Conservation (phyloP, 768 basidiomycete species). For the Sarcodon sp. region DNA sequence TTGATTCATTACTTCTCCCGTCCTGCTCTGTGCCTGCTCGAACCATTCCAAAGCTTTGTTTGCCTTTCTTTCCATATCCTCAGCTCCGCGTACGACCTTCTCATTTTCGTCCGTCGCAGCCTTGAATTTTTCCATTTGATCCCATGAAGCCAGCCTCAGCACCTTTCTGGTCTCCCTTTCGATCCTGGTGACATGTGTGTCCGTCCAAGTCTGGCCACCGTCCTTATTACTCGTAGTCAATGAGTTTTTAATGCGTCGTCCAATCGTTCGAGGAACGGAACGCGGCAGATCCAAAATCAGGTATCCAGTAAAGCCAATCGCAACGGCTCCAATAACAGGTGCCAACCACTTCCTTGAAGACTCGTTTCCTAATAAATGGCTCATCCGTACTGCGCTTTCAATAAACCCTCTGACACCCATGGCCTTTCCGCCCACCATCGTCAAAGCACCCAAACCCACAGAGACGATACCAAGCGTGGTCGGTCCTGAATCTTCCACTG, state of each 20-base stretch:
- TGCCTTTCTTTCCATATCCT: constrained; percentile 64
- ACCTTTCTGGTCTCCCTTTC: constrained; percentile 88
- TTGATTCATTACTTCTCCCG: constrained; percentile 22
- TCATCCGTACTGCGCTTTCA: constrained; percentile 63
- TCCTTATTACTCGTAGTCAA: constrained; percentile 38
- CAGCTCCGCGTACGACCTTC: constrained; percentile 64
- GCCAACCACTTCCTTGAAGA: constrained; percentile 76
- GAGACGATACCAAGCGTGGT: constrained; percentile 64
- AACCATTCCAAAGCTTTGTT: constrained; percentile 65
- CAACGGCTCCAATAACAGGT: constrained; percentile 68
- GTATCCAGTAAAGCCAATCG: constrained; percentile 66
- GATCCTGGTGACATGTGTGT: constrained; percentile 57
- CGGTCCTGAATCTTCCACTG: constrained; percentile 30
- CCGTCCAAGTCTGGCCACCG: constrained; percentile 43
- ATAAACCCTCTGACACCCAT: constrained; percentile 66
- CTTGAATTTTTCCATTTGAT: constrained; percentile 72
- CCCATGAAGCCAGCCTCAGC: constrained; percentile 82
- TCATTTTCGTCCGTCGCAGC: constrained; percentile 68
- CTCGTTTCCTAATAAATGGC: constrained; percentile 74
- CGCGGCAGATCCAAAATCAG: constrained; percentile 78
- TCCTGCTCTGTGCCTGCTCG: constrained; percentile 34
- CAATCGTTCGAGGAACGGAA: constrained; percentile 83
- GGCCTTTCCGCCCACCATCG: constrained; percentile 79
- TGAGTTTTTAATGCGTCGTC: constrained; percentile 63
- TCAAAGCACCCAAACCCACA: constrained; percentile 74